Evolutionary conservation across 2,329 filamentous ascomycete genomes (phyloP), one percentile per base, ranked within the genome.

Genomic region (Hypoxylon sp.): DNA sequence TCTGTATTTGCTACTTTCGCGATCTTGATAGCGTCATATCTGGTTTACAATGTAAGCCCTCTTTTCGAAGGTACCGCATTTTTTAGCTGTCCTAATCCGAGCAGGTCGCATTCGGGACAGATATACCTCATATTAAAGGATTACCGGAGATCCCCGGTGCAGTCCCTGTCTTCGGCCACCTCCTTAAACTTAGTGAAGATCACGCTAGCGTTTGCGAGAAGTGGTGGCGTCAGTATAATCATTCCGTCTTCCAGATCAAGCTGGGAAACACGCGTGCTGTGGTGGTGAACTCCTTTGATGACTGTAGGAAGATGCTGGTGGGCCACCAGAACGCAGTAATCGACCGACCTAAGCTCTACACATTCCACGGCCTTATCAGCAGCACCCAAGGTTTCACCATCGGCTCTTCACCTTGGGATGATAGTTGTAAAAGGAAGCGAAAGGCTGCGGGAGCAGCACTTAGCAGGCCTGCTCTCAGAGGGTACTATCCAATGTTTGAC

Each of bases 311-410:
- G 50, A 85, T 86, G 74, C 77, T 86, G 0, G 75, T 86, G 3
- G 81, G 79, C 1, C 79, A 86, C 62, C 82, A 85, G 63, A 82
- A 82, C 21, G 84, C 84, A 2, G 74, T 85, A 6, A 85, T 86
- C 38, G 82, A 85, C 68, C 78, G 83, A 0, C 84, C 83, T 0
- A 86, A 79, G 32, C 76, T 86, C 1, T 86, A 85, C 69, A 86
- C 85, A 0, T 87, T 87, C 73, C 85, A 87, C 66, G 84, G 83
- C 2, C 77, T 86, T 52, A 85, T 87, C 14, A 83, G 80, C 70
- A 80, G 77, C 11, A 85, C 83, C 0, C 83, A 87, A 68, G 85
- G 85, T 0, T 87, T 86, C 75, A 87, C 85, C 0, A 86, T 87
- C 55, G 85, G 84, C n/a, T 82, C 80, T 4, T 82, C 80, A 2